Percentiles rank a stretch among this genome's conserved stretches.
Conservation (phyloP, 768 basidiomycete genomes). For the Russula olivacea region DNA sequence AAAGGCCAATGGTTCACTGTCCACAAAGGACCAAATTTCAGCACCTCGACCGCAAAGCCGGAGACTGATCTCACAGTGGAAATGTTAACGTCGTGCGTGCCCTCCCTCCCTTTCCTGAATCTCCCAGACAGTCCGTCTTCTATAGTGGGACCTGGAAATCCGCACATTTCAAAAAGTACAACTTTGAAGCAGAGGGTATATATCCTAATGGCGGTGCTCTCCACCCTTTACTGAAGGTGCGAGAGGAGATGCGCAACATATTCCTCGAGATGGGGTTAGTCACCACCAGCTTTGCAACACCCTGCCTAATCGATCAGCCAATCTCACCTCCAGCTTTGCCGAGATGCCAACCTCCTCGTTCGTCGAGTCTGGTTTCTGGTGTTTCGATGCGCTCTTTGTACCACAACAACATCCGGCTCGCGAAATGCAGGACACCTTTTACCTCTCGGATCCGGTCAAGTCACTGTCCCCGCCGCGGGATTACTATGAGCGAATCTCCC, state of each 20-base stretch:
- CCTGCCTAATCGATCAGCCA: not conserved
- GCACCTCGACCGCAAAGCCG: conserved; percentile 84
- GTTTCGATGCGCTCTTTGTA: conserved; percentile 96
- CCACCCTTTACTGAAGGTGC: conserved; percentile 93
- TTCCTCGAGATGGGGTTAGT: conserved; percentile 98
- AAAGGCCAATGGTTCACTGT: conserved; percentile 96
- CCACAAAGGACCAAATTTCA: conserved; percentile 77
- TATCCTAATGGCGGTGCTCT: conserved; percentile 87
- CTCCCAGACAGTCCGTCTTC: not conserved
- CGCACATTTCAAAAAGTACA: conserved; percentile 94
- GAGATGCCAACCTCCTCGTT: conserved; percentile 97
- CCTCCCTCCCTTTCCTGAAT: not conserved
- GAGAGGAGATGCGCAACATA: conserved; percentile 95
- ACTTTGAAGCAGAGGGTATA: conserved; percentile 94
- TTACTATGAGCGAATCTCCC: conserved; percentile 82
- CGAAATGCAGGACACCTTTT: conserved; percentile 98
- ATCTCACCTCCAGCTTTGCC: conserved; percentile 61
- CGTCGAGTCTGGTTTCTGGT: conserved; percentile 99
- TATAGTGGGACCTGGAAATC: conserved; percentile 90
- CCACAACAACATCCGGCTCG: conserved; percentile 99
- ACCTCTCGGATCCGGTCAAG: conserved; percentile 83
- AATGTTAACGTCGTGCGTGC: conserved; percentile 81
- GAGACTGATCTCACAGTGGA: conserved; percentile 97
- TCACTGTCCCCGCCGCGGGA: conserved; percentile 70
- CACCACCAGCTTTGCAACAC: not conserved